These are phyloP conservation scores for Aulographum hederae DNA, from an alignment of 2,329 filamentous ascomycete genomes.

Conservation along the genomic window DNA sequence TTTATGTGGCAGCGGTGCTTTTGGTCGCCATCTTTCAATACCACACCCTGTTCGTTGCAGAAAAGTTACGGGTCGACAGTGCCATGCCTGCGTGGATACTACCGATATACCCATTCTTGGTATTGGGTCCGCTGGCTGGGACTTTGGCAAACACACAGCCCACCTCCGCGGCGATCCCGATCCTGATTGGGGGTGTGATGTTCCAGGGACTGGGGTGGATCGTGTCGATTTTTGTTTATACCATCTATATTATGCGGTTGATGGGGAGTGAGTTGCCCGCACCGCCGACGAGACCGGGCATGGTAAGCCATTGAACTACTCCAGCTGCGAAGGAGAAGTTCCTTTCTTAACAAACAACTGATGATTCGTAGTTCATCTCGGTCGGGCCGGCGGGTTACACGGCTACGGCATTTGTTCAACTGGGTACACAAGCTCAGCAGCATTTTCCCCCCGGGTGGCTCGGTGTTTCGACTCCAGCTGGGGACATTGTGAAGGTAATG, in stretches of 20 bases:
- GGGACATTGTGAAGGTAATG: background rate
- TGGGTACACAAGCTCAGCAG: constrained; percentile 5
- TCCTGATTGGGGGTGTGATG: constrained; percentile 24
- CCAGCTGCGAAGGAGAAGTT: too few species aligned
- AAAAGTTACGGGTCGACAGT: constrained; percentile 18
- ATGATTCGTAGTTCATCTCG: too few species aligned
- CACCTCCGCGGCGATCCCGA: constrained; percentile 14
- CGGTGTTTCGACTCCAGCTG: background rate
- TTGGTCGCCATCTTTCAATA: constrained; percentile 32
- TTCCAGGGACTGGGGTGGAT: constrained; percentile 29
- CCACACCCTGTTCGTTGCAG: constrained; percentile 18
- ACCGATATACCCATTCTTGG: constrained; percentile 16
- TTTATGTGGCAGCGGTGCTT: constrained; percentile 43
- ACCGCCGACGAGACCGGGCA: constrained; percentile 22
- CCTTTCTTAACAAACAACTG: too few species aligned
- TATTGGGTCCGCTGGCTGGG: constrained; percentile 19
- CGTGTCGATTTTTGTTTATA: constrained; percentile 25
- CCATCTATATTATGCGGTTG: constrained; percentile 22
- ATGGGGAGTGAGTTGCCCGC: constrained; percentile 24
- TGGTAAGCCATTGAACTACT: too few species aligned
- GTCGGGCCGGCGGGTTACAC: constrained; percentile 22
- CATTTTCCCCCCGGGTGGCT: background rate
- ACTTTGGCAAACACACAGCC: constrained; percentile 14
- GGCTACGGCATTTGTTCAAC: constrained; percentile 9
- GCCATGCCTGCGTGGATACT: constrained; percentile 23